Conservation (phyloP, 2,329 filamentous ascomycete genomes). For the Fusarium floridanum region DNA sequence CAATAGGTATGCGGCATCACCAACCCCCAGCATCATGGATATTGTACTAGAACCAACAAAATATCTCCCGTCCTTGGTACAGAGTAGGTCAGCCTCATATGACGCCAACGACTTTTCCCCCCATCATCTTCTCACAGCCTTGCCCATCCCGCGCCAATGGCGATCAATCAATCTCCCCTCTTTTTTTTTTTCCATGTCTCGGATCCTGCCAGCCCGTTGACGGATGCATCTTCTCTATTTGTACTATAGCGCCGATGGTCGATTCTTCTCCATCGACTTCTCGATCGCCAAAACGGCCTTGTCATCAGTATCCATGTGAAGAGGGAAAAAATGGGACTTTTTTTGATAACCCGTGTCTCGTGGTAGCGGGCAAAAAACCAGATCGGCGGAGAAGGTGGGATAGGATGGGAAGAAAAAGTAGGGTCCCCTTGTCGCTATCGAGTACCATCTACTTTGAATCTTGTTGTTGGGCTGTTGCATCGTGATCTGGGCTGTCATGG, state of each 20-base stretch:
- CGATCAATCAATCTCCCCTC: background rate
- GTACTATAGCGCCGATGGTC: constrained; percentile 20
- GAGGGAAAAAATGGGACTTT: background rate
- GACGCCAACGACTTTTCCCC: constrained; percentile 39
- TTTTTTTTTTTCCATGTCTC: constrained; percentile 17
- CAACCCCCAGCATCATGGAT: constrained; percentile 27
- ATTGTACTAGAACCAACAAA: background rate
- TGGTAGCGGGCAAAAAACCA: background rate
- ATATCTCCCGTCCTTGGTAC: background rate
- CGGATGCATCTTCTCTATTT: constrained; percentile 12
- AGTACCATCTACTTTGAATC: constrained; percentile 29
- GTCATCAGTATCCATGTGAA: constrained; percentile 14
- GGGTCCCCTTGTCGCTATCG: constrained; percentile 27
- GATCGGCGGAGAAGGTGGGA: constrained; percentile 28
- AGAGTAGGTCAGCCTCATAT: constrained; percentile 18
- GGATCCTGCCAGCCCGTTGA: constrained; percentile 28
- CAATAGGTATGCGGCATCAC: background rate
- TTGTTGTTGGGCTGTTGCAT: constrained; percentile 18
- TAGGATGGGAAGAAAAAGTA: background rate
- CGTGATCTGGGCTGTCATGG: constrained; percentile 28
- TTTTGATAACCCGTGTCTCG: constrained; percentile 6
- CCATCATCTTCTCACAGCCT: constrained; percentile 19
- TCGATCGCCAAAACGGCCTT: constrained; percentile 27
- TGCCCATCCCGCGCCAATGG: constrained; percentile 5
- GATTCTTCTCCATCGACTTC: constrained; percentile 6